Conservation (phyloP, 805 yeast species). For the Yarrowia bubula region DNA sequence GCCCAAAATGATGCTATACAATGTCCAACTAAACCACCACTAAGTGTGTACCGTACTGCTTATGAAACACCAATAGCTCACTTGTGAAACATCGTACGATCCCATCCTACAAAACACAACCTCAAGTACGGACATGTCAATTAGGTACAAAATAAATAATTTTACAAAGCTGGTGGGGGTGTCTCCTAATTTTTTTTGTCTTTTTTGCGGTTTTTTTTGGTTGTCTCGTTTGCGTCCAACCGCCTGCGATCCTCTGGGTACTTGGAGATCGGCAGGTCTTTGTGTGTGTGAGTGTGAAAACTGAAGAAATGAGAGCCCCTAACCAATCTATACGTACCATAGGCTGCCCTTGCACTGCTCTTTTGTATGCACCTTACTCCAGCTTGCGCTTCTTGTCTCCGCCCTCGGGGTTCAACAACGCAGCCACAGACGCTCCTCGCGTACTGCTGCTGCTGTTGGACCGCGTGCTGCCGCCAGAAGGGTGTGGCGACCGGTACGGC, state of each 20-base stretch:
- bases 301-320: conserved; percentile 5
- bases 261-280: background rate
- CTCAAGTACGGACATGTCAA: background rate
- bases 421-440: conserved; percentile 23
- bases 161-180: conserved; percentile 9
- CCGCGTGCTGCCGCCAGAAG: conserved; percentile 18
- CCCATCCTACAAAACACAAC: background rate
- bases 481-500: conserved; percentile 25
- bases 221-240: background rate
- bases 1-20: no score
- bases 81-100: background rate
- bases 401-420: conserved; percentile 19
- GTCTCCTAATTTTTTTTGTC: background rate
- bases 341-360: background rate
- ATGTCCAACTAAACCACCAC: no score
- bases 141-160: conserved; percentile 18
- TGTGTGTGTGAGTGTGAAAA: background rate
- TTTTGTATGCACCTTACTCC: background rate
- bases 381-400: conserved; percentile 23
- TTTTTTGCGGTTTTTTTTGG: background rate
- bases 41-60: no score
- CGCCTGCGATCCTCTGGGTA: conserved; percentile 19
- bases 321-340: conserved; percentile 21
- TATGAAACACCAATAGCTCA: no score
- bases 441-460: conserved; percentile 16